These are phyloP conservation scores for Cicer judaicum DNA, from an alignment of 306 rosid species.

Conservation along the genomic window DNA sequence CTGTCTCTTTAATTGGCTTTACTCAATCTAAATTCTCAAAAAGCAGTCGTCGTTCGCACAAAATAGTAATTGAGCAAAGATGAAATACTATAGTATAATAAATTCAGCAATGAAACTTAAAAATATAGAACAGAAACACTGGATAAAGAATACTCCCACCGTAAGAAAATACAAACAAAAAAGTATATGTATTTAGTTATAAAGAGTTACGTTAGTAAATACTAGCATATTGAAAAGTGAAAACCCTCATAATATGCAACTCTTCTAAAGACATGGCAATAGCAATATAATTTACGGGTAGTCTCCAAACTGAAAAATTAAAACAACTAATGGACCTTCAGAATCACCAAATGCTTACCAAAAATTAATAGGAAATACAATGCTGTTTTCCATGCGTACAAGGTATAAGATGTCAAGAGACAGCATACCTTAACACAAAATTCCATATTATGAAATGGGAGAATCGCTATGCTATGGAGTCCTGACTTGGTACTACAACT, in stretches of 20 bases:
- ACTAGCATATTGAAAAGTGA: conserved; percentile 4
- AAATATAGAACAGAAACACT: no score
- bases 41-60: background rate
- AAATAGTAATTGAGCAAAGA: background rate
- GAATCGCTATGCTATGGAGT: conserved; percentile 41
- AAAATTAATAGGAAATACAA: conserved; percentile 27
- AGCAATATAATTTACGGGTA: background rate
- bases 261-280: conserved; percentile 6
- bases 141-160: no score
- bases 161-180: no score
- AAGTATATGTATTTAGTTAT: background rate
- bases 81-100: background rate
- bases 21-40: no score
- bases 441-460: conserved; percentile 30
- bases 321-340: conserved; percentile 32
- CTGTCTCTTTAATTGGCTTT: no score
- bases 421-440: conserved; percentile 49
- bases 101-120: no score
- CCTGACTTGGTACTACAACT: conserved; percentile 37
- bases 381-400: conserved; percentile 8
- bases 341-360: conserved; percentile 8
- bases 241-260: conserved; percentile 7
- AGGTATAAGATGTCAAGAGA: conserved; percentile 16
- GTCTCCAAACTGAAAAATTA: background rate
- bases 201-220: conserved; percentile 8